A percentile compares a stretch with the other conserved stretches of the same genome.
phyloP scores from a whole-genome alignment of 2,329 filamentous ascomycete species.

The Colletotrichum eleusines region DNA sequence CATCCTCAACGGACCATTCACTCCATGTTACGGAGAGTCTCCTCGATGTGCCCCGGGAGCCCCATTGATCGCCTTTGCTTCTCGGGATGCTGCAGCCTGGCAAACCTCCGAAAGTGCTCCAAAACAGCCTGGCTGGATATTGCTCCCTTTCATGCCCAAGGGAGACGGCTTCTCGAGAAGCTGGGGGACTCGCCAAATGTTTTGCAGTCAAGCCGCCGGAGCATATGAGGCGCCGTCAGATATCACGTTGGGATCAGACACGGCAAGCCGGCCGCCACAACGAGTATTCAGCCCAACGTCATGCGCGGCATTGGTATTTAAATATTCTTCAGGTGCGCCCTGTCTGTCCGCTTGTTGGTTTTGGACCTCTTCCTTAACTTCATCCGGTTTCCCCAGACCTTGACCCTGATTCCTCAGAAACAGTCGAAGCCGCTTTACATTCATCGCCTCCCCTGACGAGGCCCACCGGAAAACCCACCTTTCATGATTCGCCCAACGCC shows the following conservation, averaged over 20 bases:
- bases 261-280: background rate
- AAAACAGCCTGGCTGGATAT: background rate
- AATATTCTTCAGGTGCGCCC: background rate
- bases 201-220: background rate
- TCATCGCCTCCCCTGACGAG: no score
- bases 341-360: no score
- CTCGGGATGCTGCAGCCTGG: conserved; percentile 25
- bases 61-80: conserved; percentile 36
- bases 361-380: background rate
- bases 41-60: conserved; percentile 11
- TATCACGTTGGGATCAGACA: conserved; percentile 22
- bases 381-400: background rate
- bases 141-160: background rate
- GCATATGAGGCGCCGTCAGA: conserved; percentile 3
- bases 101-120: background rate
- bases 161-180: background rate
- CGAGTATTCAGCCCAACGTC: conserved; percentile 14
- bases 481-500: background rate
- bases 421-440: no score
- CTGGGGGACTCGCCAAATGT: no score
- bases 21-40: conserved; percentile 12
- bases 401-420: background rate
- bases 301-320: conserved; percentile 13
- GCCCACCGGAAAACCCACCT: background rate
- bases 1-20: conserved; percentile 5